Conservation (phyloP, 768 basidiomycete genomes). For the Pleurotus citrinopileatus region DNA sequence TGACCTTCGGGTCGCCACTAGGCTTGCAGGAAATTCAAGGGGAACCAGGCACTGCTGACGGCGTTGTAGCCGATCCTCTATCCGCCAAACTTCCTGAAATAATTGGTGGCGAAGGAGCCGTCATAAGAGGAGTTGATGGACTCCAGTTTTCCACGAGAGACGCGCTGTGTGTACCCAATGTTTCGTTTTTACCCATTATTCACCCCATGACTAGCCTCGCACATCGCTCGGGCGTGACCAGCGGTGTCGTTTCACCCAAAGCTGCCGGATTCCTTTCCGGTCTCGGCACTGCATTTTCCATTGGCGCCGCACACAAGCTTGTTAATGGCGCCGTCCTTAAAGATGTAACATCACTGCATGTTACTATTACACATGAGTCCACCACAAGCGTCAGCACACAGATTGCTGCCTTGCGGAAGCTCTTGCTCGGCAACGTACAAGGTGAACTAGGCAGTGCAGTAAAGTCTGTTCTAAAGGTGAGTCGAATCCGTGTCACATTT, state of each 20-base stretch:
- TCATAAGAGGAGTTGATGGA: slow-evolving; percentile 67
- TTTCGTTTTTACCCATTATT: background rate
- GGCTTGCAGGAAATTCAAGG: slow-evolving; percentile 63
- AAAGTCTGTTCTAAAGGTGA: slow-evolving; percentile 42
- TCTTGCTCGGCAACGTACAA: slow-evolving; percentile 41
- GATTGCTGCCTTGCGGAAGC: slow-evolving; percentile 53
- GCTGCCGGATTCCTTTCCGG: slow-evolving; percentile 51
- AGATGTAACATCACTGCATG: slow-evolving; percentile 57
- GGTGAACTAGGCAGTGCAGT: slow-evolving; percentile 41
- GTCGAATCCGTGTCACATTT: slow-evolving; percentile 9
- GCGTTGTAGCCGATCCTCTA: slow-evolving; percentile 47
- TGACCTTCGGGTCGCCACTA: slow-evolving; percentile 58
- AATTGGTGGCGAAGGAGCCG: slow-evolving; percentile 36
- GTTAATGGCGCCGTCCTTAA: slow-evolving; percentile 57
- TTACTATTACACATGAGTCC: slow-evolving; percentile 45
- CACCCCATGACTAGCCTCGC: slow-evolving; percentile 42
- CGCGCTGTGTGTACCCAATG: slow-evolving; percentile 29
- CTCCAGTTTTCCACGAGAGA: slow-evolving; percentile 65
- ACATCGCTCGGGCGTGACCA: slow-evolving; percentile 63
- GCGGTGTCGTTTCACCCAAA: slow-evolving; percentile 54
- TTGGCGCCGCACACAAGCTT: slow-evolving; percentile 53
- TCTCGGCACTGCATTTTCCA: slow-evolving; percentile 55
- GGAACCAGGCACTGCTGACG: slow-evolving; percentile 62
- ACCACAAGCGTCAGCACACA: slow-evolving; percentile 63
- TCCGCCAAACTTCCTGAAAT: slow-evolving; percentile 36